phyloP scores from a whole-genome alignment of 768 basidiomycete species.

The Sistotremastrum suecicum region DNA sequence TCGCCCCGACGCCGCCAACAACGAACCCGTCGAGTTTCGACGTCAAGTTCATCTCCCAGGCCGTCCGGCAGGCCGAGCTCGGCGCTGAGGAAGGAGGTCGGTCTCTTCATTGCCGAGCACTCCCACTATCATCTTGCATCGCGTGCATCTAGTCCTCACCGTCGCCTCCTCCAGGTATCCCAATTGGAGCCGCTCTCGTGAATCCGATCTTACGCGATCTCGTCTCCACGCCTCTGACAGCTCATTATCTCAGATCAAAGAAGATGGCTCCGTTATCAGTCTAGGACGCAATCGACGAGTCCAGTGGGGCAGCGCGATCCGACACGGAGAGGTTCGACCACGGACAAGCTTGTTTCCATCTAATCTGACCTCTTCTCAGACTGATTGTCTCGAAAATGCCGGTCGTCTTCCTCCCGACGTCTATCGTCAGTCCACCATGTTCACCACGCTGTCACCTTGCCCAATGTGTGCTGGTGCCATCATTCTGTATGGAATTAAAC shows the following conservation, averaged over 20 bases:
- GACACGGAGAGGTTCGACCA: slow-evolving; percentile 30
- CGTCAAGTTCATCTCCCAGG: not conserved
- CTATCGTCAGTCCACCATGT: slow-evolving; percentile 34
- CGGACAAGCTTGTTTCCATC: not conserved
- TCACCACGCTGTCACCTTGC: slow-evolving; percentile 32
- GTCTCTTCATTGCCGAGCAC: not conserved
- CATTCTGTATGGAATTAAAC: slow-evolving; percentile 46
- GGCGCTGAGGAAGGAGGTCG: not conserved
- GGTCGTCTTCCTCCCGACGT: slow-evolving; percentile 31
- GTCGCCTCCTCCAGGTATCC: slow-evolving; percentile 32
- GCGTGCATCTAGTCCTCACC: slow-evolving; percentile 8
- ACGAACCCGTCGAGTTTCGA: not conserved
- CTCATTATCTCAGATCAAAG: slow-evolving; percentile 6
- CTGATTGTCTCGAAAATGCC: slow-evolving; percentile 34
- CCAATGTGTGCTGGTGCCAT: slow-evolving; percentile 54
- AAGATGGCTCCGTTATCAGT: slow-evolving; percentile 21
- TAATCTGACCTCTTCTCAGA: slow-evolving; percentile 4
- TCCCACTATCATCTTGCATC: not conserved
- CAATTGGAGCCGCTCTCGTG: slow-evolving; percentile 43
- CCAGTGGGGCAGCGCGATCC: slow-evolving; percentile 27
- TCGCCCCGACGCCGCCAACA: not conserved
- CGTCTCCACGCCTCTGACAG: slow-evolving; percentile 4
- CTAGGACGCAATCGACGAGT: slow-evolving; percentile 31
- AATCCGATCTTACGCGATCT: slow-evolving; percentile 4
- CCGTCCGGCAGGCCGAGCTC: not conserved